phyloP scores from a whole-genome alignment of 768 basidiomycete species.

The Suillus weaverae region DNA sequence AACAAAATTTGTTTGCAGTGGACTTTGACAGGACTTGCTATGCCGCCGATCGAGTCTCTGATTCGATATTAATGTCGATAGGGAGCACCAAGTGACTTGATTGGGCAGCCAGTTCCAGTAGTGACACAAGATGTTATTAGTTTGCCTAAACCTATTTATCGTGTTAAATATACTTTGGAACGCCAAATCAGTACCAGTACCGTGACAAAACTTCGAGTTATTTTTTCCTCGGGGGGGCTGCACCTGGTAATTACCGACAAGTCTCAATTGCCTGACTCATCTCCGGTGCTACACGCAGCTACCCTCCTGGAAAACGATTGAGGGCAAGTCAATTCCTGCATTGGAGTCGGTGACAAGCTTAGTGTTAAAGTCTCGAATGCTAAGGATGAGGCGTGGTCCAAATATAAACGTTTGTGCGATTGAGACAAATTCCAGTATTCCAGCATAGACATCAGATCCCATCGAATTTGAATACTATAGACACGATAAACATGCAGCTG shows the following conservation, averaged over 20 bases:
- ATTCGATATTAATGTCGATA: too few species aligned
- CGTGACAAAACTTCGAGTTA: neutral
- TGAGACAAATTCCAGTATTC: neutral
- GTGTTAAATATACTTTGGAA: neutral
- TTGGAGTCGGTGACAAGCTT: neutral
- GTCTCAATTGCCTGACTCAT: too few species aligned
- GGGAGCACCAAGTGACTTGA: too few species aligned
- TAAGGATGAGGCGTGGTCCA: conserved; percentile 1
- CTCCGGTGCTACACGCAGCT: neutral
- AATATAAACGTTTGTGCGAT: neutral
- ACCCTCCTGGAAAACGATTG: neutral
- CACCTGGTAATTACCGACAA: too few species aligned
- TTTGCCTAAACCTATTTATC: neutral
- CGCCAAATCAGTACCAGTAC: neutral
- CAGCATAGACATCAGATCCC: neutral
- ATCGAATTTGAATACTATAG: neutral
- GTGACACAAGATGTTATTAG: too few species aligned
- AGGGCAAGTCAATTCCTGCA: neutral
- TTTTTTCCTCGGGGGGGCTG: neutral
- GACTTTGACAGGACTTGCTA: too few species aligned
- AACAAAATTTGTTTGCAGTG: too few species aligned
- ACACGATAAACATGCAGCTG: neutral
- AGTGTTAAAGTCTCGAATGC: neutral
- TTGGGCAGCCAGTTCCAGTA: too few species aligned
- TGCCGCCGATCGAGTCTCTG: too few species aligned